Evolutionary conservation across 805 yeast species (phyloP), one percentile per base, ranked within the genome.

Genomic region (Cyberlindnera sargentensis): DNA sequence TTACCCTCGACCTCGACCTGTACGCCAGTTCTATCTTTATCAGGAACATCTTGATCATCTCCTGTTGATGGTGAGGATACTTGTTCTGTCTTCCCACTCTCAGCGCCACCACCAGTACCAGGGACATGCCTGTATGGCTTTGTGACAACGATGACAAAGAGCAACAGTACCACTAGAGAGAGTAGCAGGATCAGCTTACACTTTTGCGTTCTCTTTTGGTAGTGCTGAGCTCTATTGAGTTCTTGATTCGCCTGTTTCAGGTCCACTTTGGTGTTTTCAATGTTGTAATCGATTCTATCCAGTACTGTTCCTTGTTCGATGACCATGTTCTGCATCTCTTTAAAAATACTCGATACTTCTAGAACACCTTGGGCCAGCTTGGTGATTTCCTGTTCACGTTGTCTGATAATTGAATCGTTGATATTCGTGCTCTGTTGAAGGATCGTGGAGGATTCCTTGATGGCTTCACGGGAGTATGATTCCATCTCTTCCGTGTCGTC

Each of bases 251-350:
- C 93, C 33, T 72, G 73, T 55, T 81, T 78, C 46, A 91, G 75
- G 50, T 88, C 84, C 31, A 77, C 77, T 3, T 78, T 82, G n/a
- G 95, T 83, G 47, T 80, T 80, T 47, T 83, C 84, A 46, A 93
- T 66, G 59, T 93, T 93, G 62, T 91, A 93, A 63, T 91, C 99
- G 44, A 93, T 91, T 52, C 97, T 70, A 64, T 93, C 99, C 47
- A 93, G 71, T 36, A 93, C 74, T 0, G 96, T 87, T 1, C 99
- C 99, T 64, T 93, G 99, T 57, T 93, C 98, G 44, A 93, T 84
- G 36, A 93, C 86, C 73, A 93, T 71, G 33, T 80, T 78, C 57
- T 95, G 97, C 76, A 93, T 76, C 57, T 93, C 98, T 60, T 84
- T 84, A 68, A 93, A 93, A 37, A 93, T 91, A 2, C 91, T 87